These are phyloP conservation scores for Fusarium marasasianum DNA, from an alignment of 2,329 filamentous ascomycete genomes.

Conservation along the genomic window DNA sequence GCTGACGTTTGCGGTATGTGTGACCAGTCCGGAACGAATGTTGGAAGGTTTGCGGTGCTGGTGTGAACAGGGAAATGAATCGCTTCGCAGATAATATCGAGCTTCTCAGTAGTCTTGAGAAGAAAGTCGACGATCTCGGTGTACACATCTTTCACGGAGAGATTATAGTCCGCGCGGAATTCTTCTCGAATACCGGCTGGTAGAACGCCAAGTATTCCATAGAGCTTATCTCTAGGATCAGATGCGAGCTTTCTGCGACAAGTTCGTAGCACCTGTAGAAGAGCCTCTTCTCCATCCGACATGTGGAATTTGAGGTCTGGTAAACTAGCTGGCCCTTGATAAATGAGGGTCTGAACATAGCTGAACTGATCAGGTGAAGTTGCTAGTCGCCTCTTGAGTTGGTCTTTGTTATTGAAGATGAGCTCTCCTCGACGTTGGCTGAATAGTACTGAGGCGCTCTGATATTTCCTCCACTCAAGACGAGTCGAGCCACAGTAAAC, in stretches of 20 bases:
- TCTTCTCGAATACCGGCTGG: background rate
- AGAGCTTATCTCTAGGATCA: slow-evolving; percentile 20
- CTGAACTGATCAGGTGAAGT: slow-evolving; percentile 13
- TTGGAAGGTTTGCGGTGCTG: slow-evolving; percentile 8
- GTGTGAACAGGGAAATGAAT: slow-evolving; percentile 12
- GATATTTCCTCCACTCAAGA: slow-evolving; percentile 9
- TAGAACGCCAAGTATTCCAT: slow-evolving; percentile 15
- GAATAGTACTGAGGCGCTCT: background rate
- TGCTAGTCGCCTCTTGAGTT: background rate
- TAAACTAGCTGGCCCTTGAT: slow-evolving; percentile 9
- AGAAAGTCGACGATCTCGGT: slow-evolving; percentile 24
- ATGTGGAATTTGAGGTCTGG: background rate
- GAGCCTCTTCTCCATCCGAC: background rate
- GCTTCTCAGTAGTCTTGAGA: slow-evolving; percentile 8
- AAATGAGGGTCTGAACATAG: slow-evolving; percentile 5
- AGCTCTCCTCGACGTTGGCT: background rate
- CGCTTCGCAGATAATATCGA: slow-evolving; percentile 20
- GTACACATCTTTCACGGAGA: slow-evolving; percentile 24
- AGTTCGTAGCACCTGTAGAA: slow-evolving; percentile 8
- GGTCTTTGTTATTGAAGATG: background rate
- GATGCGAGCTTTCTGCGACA: slow-evolving; percentile 12
- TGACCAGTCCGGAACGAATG: slow-evolving; percentile 28
- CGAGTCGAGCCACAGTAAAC: slow-evolving; percentile 12
- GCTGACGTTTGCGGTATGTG: slow-evolving; percentile 17
- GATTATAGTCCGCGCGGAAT: slow-evolving; percentile 7